These are phyloP conservation scores for Ascocoryne sarcoides DNA, from an alignment of 2,329 filamentous ascomycete genomes.

Conservation along the genomic window DNA sequence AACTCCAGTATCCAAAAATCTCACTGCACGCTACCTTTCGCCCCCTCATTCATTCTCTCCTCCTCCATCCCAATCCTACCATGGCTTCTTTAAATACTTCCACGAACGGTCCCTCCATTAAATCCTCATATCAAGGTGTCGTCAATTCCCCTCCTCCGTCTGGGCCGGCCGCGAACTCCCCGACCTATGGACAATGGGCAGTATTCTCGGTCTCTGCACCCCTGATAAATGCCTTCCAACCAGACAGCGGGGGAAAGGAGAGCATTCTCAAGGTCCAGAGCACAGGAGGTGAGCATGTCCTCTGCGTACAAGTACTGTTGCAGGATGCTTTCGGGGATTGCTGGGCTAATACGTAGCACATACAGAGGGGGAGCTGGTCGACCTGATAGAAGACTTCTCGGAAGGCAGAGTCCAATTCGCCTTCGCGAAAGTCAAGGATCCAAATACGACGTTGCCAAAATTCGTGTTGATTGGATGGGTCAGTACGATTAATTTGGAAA, in stretches of 20 bases:
- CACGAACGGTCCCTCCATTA: slow-evolving; percentile 73
- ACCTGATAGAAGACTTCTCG: slow-evolving; percentile 91
- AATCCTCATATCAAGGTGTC: slow-evolving; percentile 68
- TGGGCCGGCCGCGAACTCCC: slow-evolving; percentile 53
- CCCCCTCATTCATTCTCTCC: slow-evolving; percentile 1
- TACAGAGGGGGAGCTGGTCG: slow-evolving; percentile 78
- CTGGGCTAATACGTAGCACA: slow-evolving; percentile 8
- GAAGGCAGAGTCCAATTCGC: slow-evolving; percentile 96
- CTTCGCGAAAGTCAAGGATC: slow-evolving; percentile 92
- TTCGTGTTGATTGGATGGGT: slow-evolving; percentile 87
- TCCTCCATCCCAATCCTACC: slow-evolving; percentile 6
- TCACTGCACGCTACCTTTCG: slow-evolving; percentile 4
- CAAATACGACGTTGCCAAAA: slow-evolving; percentile 84
- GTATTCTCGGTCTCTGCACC: slow-evolving; percentile 90
- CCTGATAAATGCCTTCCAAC: slow-evolving; percentile 84
- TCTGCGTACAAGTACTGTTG: neutral
- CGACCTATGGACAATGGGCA: slow-evolving; percentile 87
- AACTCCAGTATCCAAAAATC: slow-evolving; percentile 1
- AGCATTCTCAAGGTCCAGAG: slow-evolving; percentile 91
- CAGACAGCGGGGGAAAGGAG: slow-evolving; percentile 73
- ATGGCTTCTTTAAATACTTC: slow-evolving; percentile 80
- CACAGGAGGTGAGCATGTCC: slow-evolving; percentile 58
- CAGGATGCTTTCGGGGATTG: slow-evolving; percentile 2
- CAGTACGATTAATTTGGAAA: slow-evolving; percentile 20
- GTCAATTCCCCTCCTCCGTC: slow-evolving; percentile 51